These are phyloP conservation scores for Candida ponderosae DNA, from an alignment of 805 yeast genomes.

Conservation along the genomic window DNA sequence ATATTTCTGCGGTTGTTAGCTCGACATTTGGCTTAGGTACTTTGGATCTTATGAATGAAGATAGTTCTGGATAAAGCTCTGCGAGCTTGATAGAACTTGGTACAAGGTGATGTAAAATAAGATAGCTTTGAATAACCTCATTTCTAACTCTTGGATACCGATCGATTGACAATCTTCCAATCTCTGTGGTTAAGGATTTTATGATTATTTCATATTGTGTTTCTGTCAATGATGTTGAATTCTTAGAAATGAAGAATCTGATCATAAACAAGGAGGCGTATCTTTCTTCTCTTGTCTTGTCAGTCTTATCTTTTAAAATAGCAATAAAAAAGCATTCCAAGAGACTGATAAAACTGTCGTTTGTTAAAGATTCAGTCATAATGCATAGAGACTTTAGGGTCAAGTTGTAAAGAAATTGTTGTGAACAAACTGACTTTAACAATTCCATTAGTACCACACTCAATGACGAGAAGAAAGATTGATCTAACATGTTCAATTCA, in stretches of 20 bases:
- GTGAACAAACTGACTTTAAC: background rate
- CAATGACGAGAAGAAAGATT: background rate
- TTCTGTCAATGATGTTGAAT: constrained; percentile 3
- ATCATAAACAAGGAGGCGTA: constrained; percentile 16
- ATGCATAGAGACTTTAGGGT: constrained; percentile 16
- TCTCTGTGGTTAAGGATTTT: constrained; percentile 3
- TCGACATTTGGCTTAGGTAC: background rate
- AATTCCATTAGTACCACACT: background rate
- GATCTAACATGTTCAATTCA: background rate
- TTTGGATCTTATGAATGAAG: constrained; percentile 5
- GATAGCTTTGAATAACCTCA: constrained; percentile 13
- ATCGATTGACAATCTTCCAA: constrained; percentile 9
- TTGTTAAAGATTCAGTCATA: constrained; percentile 15
- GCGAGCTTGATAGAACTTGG: background rate
- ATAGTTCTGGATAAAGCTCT: constrained; percentile 6
- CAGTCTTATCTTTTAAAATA: constrained; percentile 6
- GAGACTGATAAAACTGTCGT: constrained; percentile 8
- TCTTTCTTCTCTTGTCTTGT: constrained; percentile 14
- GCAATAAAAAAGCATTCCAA: constrained; percentile 12
- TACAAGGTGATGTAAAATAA: constrained; percentile 4
- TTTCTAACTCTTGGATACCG: constrained; percentile 13
- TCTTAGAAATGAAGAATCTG: constrained; percentile 13
- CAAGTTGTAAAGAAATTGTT: constrained; percentile 6
- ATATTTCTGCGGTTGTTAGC: background rate
- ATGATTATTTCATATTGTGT: constrained; percentile 3